Percentiles rank a stretch among this genome's conserved stretches.
These are phyloP conservation scores for Golubevia sp. DNA, from an alignment of 1,284 basidiomycete species.

Conservation along the genomic window DNA sequence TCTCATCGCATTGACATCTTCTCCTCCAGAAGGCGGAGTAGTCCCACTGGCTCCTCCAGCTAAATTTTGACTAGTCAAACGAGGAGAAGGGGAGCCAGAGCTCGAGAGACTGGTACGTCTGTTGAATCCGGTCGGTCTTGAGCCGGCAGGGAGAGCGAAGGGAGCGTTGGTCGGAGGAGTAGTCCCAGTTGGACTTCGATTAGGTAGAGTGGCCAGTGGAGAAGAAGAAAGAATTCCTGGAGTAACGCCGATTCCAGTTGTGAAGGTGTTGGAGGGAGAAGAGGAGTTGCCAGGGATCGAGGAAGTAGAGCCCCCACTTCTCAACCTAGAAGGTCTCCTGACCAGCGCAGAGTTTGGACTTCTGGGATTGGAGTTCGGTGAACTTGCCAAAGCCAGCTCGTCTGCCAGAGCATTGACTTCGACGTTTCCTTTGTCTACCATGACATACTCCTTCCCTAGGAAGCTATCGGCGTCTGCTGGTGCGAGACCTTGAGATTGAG, in stretches of 20 bases:
- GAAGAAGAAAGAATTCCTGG: not conserved
- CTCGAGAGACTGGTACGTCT: conserved; percentile 31
- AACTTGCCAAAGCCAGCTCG: conserved; percentile 16
- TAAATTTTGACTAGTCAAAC: conserved; percentile 15
- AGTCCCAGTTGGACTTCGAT: not conserved
- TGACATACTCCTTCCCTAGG: conserved; percentile 42
- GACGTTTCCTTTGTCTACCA: conserved; percentile 50
- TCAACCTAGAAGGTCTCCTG: too few relatives aligned
- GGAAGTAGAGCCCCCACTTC: too few relatives aligned
- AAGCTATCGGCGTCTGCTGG: conserved; percentile 2
- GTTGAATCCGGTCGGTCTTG: conserved; percentile 24
- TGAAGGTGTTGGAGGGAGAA: not conserved
- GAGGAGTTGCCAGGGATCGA: too few relatives aligned
- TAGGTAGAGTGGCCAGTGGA: not conserved
- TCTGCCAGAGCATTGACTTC: conserved; percentile 47
- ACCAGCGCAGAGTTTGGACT: too few relatives aligned
- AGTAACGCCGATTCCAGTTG: not conserved
- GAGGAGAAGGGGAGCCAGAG: conserved; percentile 26
- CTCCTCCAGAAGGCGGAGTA: not conserved
- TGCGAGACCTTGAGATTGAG: not conserved
- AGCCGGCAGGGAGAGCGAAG: conserved; percentile 37
- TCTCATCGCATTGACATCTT: conserved; percentile 2
- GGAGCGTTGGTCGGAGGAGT: conserved; percentile 24
- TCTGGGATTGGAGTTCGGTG: too few relatives aligned
- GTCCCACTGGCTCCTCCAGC: conserved; percentile 1